Evolutionary conservation across 768 basidiomycete genomes (phyloP).

Genomic region (Podaxis sp.): DNA sequence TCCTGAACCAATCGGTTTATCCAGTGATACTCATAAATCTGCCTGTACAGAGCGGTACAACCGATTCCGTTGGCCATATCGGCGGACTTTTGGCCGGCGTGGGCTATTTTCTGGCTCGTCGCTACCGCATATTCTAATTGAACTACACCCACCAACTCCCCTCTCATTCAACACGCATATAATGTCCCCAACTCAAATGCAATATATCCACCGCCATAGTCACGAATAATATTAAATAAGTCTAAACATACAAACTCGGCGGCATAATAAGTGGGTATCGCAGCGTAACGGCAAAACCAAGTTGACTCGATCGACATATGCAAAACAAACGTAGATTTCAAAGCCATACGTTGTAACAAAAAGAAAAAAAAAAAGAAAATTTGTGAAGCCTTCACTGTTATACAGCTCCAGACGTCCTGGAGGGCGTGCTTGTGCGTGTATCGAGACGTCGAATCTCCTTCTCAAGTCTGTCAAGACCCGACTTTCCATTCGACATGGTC

Average conservation of each 20-base stretch:
- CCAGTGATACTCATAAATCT: not conserved
- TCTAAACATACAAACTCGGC: slow-evolving; percentile 9
- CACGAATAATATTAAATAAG: slow-evolving; percentile 6
- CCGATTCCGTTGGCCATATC: slow-evolving; percentile 65
- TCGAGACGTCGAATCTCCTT: slow-evolving; percentile 80
- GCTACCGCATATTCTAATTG: slow-evolving; percentile 27
- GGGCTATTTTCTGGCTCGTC: slow-evolving; percentile 43
- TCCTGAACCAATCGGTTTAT: not conserved
- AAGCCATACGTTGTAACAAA: not conserved
- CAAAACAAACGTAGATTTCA: not conserved
- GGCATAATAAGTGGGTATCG: slow-evolving; percentile 4
- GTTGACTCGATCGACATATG: not conserved
- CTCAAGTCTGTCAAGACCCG: slow-evolving; percentile 65
- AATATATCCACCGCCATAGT: not conserved
- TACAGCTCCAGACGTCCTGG: slow-evolving; percentile 22
- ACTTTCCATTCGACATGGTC: slow-evolving; percentile 28
- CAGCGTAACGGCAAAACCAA: not conserved
- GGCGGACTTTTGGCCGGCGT: slow-evolving; percentile 62
- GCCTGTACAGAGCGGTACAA: slow-evolving; percentile 38
- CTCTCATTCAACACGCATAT: not conserved
- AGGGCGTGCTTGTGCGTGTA: slow-evolving; percentile 72
- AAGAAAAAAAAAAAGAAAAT: not conserved
- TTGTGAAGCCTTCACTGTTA: not conserved
- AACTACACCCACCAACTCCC: not conserved
- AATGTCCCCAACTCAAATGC: not conserved